These are phyloP conservation scores for Colletotrichum gloeosporioides DNA, from an alignment of 2,329 filamentous ascomycete species.

Conservation along the genomic window DNA sequence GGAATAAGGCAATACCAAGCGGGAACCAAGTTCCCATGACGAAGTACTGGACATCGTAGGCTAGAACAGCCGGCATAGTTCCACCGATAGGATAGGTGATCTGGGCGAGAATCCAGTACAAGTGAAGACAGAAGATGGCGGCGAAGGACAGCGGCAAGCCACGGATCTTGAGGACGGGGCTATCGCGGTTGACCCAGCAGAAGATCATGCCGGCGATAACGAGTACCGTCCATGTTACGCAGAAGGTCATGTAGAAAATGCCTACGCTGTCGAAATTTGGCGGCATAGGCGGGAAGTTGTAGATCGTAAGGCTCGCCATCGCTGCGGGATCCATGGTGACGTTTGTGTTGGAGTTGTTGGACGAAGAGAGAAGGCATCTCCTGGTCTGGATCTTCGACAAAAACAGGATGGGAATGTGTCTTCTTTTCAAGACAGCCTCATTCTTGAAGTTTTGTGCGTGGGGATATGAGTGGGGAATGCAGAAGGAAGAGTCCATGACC, in stretches of 20 bases:
- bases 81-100: slow-evolving; percentile 46
- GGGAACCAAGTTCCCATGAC: slow-evolving; percentile 65
- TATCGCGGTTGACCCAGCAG: slow-evolving; percentile 35
- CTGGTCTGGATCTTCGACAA: not conserved
- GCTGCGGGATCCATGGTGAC: not conserved
- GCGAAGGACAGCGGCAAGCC: slow-evolving; percentile 45
- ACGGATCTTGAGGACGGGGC: slow-evolving; percentile 43
- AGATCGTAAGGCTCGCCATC: slow-evolving; percentile 27
- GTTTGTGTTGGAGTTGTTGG: not conserved
- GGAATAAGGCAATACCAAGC: slow-evolving; percentile 62
- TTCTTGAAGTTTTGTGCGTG: not conserved
- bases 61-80: slow-evolving; percentile 41
- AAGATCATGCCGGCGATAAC: slow-evolving; percentile 39
- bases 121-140: slow-evolving; percentile 41
- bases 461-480: not conserved
- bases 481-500: not conserved
- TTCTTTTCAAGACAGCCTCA: not conserved
- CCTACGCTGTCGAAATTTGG: slow-evolving; percentile 32
- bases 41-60: slow-evolving; percentile 61
- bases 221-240: slow-evolving; percentile 30
- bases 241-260: slow-evolving; percentile 33
- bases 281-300: slow-evolving; percentile 31
- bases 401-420: not conserved
- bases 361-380: not conserved
- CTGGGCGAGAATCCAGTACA: slow-evolving; percentile 46